Conservation (phyloP, 331 rosid genomes). For the Dryas integrifolia region DNA sequence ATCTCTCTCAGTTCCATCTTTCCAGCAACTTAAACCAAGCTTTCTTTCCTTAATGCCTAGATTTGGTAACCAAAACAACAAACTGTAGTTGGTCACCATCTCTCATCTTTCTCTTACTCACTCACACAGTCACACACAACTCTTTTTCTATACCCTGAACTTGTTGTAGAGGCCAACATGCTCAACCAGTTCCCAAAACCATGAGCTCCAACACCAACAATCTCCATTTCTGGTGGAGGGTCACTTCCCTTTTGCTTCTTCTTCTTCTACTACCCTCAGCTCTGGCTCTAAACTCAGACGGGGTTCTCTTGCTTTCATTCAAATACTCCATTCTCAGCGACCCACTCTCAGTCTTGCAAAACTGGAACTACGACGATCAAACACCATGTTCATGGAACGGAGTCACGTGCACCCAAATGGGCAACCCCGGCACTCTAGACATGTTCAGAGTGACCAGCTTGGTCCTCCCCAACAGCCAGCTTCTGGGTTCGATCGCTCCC, state of each 20-base stretch:
- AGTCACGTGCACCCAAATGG: constrained; percentile 63
- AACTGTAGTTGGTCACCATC: constrained; percentile 54
- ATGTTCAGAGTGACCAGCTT: constrained; percentile 65
- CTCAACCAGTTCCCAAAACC: constrained; percentile 31
- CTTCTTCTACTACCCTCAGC: constrained; percentile 38
- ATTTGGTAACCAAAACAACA: constrained; percentile 68
- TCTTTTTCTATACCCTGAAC: constrained; percentile 52
- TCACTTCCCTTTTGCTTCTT: constrained; percentile 34
- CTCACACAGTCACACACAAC: neutral
- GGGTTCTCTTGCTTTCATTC: constrained; percentile 60
- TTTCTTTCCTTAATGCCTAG: constrained; percentile 3
- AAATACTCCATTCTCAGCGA: constrained; percentile 73
- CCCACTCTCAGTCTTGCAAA: constrained; percentile 56
- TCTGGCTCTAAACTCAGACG: constrained; percentile 67
- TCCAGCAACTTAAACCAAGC: constrained; percentile 13
- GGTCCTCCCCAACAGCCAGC: constrained; percentile 57
- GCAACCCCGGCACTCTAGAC: constrained; percentile 38
- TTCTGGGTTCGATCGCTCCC: constrained; percentile 69
- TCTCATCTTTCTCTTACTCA: constrained; percentile 25
- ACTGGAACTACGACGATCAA: constrained; percentile 64
- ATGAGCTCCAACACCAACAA: constrained; percentile 38
- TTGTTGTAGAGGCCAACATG: constrained; percentile 34
- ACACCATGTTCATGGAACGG: constrained; percentile 92
- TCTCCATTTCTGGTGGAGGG: constrained; percentile 44
- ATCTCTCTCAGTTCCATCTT: neutral